Evolutionary conservation across 2,329 filamentous ascomycete species (phyloP), one percentile per base, ranked within the genome.

Genomic region (Ceratocystis smalleyi): DNA sequence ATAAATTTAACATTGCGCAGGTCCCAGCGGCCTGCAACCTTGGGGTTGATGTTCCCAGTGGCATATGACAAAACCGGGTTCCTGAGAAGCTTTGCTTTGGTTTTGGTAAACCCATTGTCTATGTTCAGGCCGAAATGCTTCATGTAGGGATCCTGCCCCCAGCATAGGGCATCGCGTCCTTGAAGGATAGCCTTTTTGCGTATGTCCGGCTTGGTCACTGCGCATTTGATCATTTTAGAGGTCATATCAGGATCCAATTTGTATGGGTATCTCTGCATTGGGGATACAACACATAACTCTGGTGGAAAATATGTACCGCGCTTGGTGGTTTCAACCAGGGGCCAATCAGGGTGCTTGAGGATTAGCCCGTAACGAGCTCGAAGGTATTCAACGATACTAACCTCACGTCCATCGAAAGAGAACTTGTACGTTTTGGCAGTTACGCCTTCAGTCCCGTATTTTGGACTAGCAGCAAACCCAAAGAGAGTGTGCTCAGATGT

Each of bases 161-260:
- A 94, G 8, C 83, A 76, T 0, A 92, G 78, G 68, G 87, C 81
- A 0, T 75, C 71, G 7, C 96, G 81, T 17, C 87, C 87, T 2
- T 81, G 72, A 60, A 84, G 75, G 69, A 97, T 91, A 22, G 87
- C 83, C 0, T 72, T 69, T 68, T 83, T 81, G n/a, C 94, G 88
- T 35, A 84, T 72, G 0, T 73, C 72, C 0, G 94, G 94, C 0
- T 86, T 81, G 5, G 87, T 89, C 3, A 96, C 92, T 0, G 92
- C 91, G 70, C 92, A 90, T 73, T 88, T 92, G 77, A 99, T 96
- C 94, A 99, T 99, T 4, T 81, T 75, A 0, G 86, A 77, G 0
- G 92, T 96, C 75, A 95, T 79, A 0, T 75, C 72, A 0, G 80
- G 77, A 63, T 80, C 80, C 1, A 88, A 72, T 73, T 87, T 88